A percentile compares a stretch with the other conserved stretches of the same genome.
These are phyloP conservation scores for Somion occarium DNA, from an alignment of 1,284 basidiomycete genomes.

Conservation along the genomic window DNA sequence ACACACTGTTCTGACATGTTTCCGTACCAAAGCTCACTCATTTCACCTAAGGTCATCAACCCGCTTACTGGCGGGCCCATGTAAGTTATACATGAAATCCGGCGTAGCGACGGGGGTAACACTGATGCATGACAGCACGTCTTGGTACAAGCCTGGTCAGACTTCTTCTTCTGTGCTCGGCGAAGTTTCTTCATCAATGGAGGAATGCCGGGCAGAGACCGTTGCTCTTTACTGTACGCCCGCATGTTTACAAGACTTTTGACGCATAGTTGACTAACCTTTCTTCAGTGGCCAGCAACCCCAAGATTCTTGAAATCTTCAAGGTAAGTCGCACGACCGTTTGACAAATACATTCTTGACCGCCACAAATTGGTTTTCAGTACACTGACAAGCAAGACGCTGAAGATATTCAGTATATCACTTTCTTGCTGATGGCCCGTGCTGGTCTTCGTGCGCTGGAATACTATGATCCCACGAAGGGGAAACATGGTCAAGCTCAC, in stretches of 20 bases:
- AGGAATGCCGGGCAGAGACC: slow-evolving; percentile 83
- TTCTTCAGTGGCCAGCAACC: slow-evolving; percentile 58
- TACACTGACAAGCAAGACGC: slow-evolving; percentile 63
- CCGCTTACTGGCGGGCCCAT: slow-evolving; percentile 80
- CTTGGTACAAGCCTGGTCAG: slow-evolving; percentile 84
- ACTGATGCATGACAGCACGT: slow-evolving; percentile 42
- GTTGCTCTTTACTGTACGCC: slow-evolving; percentile 70
- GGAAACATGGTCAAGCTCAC: slow-evolving; percentile 88
- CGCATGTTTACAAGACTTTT: background rate
- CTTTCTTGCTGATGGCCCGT: slow-evolving; percentile 82
- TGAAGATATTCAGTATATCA: slow-evolving; percentile 75
- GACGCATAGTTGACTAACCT: background rate
- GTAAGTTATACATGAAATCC: too few species aligned
- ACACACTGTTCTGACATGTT: background rate
- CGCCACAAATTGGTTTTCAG: slow-evolving; percentile 27
- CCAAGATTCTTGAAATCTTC: slow-evolving; percentile 73
- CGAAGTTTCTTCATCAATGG: slow-evolving; percentile 82
- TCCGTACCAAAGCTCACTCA: background rate
- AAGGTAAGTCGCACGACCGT: slow-evolving; percentile 37
- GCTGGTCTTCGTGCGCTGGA: slow-evolving; percentile 76
- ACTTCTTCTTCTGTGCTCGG: slow-evolving; percentile 76
- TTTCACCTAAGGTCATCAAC: slow-evolving; percentile 55
- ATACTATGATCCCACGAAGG: slow-evolving; percentile 74
- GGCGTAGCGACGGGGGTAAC: too few species aligned
- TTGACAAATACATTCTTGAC: background rate